Conservation (phyloP, 768 basidiomycete genomes). For the Lactifluus rugatus region DNA sequence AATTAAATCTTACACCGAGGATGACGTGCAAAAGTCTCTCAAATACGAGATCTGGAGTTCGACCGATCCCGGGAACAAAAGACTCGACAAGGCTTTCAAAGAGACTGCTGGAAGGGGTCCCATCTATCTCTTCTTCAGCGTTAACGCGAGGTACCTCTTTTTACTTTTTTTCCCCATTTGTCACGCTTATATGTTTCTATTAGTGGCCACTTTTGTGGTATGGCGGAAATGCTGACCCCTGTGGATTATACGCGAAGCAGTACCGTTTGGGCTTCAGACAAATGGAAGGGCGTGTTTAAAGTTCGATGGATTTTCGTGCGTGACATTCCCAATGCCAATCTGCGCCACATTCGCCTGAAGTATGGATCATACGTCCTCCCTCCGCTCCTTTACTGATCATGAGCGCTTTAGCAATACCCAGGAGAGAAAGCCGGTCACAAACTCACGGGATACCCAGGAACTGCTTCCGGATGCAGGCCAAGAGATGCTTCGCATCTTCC, state of each 20-base stretch:
- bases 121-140: slow-evolving; percentile 97
- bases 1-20: slow-evolving; percentile 98
- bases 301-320: slow-evolving; percentile 97
- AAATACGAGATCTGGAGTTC: slow-evolving; percentile 99
- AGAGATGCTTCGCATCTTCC: slow-evolving; percentile 94
- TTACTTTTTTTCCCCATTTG: background rate
- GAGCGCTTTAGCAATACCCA: slow-evolving; percentile 73
- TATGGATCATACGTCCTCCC: slow-evolving; percentile 27
- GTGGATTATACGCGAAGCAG: slow-evolving; percentile 92
- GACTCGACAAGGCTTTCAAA: slow-evolving; percentile 95
- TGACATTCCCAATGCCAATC: slow-evolving; percentile 83
- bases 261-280: slow-evolving; percentile 98
- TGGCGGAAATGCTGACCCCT: slow-evolving; percentile 96
- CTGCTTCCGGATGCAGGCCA: slow-evolving; percentile 91
- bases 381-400: background rate
- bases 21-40: slow-evolving; percentile 96
- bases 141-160: slow-evolving; percentile 68
- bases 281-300: slow-evolving; percentile 99
- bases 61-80: slow-evolving; percentile 93
- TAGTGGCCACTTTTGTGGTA: slow-evolving; percentile 95
- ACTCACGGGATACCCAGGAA: slow-evolving; percentile 96
- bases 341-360: slow-evolving; percentile 86
- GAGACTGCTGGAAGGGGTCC: slow-evolving; percentile 88
- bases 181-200: background rate
- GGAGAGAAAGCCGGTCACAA: slow-evolving; percentile 97